Conservation (phyloP, 768 basidiomycete species). For the Epithele typhae region DNA sequence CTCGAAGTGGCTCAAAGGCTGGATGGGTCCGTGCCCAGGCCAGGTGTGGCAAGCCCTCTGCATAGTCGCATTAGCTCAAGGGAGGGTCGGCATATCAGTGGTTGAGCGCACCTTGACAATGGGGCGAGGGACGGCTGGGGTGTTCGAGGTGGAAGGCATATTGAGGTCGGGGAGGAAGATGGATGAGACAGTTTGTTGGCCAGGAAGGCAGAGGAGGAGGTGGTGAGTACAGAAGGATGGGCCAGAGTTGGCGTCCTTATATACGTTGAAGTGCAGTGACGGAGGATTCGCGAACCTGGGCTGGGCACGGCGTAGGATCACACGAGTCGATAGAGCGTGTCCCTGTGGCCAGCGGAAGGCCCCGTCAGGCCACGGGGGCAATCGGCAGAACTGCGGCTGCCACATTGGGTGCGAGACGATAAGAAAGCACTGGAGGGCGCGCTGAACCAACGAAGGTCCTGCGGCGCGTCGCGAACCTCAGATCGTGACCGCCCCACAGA, state of each 20-base stretch:
- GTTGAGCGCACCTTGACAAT: constrained; percentile 15
- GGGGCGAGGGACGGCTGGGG: constrained; percentile 9
- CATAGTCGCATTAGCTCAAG: too few species aligned
- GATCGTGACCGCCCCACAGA: too few species aligned
- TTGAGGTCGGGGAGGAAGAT: neutral
- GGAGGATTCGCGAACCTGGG: constrained; percentile 8
- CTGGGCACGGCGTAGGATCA: constrained; percentile 12
- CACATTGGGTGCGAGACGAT: constrained; percentile 4
- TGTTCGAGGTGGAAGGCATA: constrained; percentile 8
- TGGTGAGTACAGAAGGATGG: constrained; percentile 3
- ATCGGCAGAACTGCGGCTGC: constrained; percentile 21
- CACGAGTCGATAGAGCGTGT: constrained; percentile 15
- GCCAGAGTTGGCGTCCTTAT: constrained; percentile 6
- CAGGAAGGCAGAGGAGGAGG: neutral
- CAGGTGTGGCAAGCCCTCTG: constrained; percentile 16
- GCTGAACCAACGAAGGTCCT: neutral
- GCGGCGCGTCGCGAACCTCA: neutral
- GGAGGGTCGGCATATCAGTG: too few species aligned
- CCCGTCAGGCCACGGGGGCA: constrained; percentile 9
- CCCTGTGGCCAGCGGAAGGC: constrained; percentile 18
- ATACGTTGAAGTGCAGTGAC: constrained; percentile 7
- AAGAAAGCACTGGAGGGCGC: constrained; percentile 7
- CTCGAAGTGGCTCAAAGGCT: neutral
- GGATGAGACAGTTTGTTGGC: too few species aligned
- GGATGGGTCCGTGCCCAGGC: constrained; percentile 2